phyloP scores from a whole-genome alignment of 768 basidiomycete genomes.

The Gymnopilus junonius region DNA sequence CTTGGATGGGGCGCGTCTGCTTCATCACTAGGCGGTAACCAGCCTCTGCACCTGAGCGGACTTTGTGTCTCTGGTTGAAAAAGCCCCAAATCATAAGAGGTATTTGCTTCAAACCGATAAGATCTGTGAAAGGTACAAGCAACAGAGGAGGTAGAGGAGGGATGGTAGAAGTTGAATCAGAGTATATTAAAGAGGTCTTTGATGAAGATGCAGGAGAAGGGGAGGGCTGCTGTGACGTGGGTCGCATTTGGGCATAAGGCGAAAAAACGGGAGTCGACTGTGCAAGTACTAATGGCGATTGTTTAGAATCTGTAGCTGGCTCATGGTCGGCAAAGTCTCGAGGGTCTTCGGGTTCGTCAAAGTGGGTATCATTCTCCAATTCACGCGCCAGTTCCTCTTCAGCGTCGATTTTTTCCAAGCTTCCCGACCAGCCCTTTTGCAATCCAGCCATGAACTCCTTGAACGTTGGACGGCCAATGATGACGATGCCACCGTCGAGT shows the following conservation, averaged over 20 bases:
- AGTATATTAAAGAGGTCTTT: conserved; percentile 26
- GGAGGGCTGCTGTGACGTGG: conserved; percentile 12
- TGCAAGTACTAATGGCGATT: conserved; percentile 27
- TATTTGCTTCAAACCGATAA: conserved; percentile 82
- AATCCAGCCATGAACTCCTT: conserved; percentile 96
- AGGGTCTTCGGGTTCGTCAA: conserved; percentile 62
- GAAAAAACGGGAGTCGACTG: conserved; percentile 37
- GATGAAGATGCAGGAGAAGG: conserved; percentile 12
- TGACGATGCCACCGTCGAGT: conserved; percentile 81
- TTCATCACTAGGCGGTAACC: conserved; percentile 75
- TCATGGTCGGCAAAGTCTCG: conserved; percentile 16
- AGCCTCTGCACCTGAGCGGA: conserved; percentile 80
- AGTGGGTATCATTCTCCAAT: conserved; percentile 73
- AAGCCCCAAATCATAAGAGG: conserved; percentile 92
- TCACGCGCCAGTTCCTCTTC: conserved; percentile 73
- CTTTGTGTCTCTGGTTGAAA: conserved; percentile 87
- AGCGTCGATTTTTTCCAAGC: conserved; percentile 65
- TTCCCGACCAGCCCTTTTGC: conserved; percentile 81
- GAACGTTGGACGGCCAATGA: conserved; percentile 88
- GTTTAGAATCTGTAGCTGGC: conserved; percentile 23
- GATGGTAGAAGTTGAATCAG: conserved; percentile 55
- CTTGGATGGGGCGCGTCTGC: conserved; percentile 61
- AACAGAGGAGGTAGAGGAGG: conserved; percentile 82
- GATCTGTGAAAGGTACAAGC: conserved; percentile 73
- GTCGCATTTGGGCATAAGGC: conserved; percentile 30